phyloP scores from a whole-genome alignment of 2,329 filamentous ascomycete species.

The Xylaria sp. region DNA sequence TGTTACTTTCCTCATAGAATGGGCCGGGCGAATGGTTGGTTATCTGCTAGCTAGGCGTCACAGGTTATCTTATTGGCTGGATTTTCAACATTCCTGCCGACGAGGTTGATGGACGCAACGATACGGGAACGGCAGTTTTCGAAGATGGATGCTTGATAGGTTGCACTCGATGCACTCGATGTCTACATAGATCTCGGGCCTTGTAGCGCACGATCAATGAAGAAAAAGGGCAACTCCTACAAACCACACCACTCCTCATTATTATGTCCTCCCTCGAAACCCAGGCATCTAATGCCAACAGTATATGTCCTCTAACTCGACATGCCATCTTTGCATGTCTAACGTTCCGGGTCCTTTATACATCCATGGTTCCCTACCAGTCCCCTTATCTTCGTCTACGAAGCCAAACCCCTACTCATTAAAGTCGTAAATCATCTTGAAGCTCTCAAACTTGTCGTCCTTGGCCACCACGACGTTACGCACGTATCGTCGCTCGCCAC shows the following conservation, averaged over 20 bases:
- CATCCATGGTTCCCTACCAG: background rate
- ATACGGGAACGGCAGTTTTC: background rate
- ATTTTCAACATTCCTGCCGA: slow-evolving; percentile 30
- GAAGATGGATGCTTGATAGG: background rate
- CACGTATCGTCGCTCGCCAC: slow-evolving; percentile 63
- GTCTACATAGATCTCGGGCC: background rate
- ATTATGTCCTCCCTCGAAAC: background rate
- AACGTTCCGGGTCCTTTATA: background rate
- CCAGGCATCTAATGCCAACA: background rate
- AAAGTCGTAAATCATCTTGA: slow-evolving; percentile 68
- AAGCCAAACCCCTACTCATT: slow-evolving; percentile 29
- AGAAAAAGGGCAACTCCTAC: background rate
- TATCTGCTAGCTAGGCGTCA: slow-evolving; percentile 18
- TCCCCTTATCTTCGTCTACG: background rate
- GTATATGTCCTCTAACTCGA: background rate
- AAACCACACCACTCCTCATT: background rate
- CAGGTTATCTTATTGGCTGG: slow-evolving; percentile 13
- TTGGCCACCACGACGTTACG: slow-evolving; percentile 64
- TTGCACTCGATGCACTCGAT: background rate
- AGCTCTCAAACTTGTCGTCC: slow-evolving; percentile 55
- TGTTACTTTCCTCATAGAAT: slow-evolving; percentile 22
- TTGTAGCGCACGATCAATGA: background rate
- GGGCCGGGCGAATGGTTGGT: background rate
- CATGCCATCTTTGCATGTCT: background rate
- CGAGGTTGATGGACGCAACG: background rate